Conservation (phyloP, 495 filamentous ascomycete genomes). For the Neurospora tetrasperma region DNA sequence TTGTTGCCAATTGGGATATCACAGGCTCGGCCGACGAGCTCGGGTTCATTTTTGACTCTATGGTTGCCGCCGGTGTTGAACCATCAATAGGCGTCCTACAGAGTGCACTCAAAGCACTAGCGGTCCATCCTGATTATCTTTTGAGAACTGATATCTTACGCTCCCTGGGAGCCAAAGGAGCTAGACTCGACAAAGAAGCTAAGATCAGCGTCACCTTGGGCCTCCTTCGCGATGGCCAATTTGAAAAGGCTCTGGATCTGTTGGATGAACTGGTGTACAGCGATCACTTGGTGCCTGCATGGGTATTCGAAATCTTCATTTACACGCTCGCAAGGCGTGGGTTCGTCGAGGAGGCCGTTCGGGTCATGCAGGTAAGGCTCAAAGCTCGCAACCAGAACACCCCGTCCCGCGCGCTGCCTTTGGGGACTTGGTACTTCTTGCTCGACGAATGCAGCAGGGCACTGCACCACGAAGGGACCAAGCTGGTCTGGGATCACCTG, state of each 20-base stretch:
- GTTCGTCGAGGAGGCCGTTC: conserved; percentile 66
- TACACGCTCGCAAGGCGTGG: conserved; percentile 56
- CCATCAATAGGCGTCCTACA: conserved; percentile 59
- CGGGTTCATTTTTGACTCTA: conserved; percentile 53
- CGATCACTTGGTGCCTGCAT: conserved; percentile 46
- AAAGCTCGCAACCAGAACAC: conserved; percentile 29
- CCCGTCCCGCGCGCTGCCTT: conserved; percentile 30
- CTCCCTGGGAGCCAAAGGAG: conserved; percentile 50
- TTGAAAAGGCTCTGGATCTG: conserved; percentile 70
- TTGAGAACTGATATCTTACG: conserved; percentile 59
- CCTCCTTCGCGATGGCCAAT: conserved; percentile 65
- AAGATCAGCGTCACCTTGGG: conserved; percentile 61
- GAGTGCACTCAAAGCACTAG: conserved; percentile 50
- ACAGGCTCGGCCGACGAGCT: conserved; percentile 56
- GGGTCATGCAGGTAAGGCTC: conserved; percentile 47
- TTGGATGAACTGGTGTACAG: conserved; percentile 54
- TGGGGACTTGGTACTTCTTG: conserved; percentile 53
- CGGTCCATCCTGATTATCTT: conserved; percentile 78
- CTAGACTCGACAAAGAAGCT: not conserved
- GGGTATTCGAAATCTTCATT: conserved; percentile 67
- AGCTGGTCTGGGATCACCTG: conserved; percentile 47
- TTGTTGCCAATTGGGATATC: conserved; percentile 57
- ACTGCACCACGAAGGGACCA: conserved; percentile 27
- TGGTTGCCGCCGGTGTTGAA: conserved; percentile 49
- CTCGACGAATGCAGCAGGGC: conserved; percentile 54